These are phyloP conservation scores for Aspergillus cristatus DNA, from an alignment of 495 filamentous ascomycete species.

Conservation along the genomic window DNA sequence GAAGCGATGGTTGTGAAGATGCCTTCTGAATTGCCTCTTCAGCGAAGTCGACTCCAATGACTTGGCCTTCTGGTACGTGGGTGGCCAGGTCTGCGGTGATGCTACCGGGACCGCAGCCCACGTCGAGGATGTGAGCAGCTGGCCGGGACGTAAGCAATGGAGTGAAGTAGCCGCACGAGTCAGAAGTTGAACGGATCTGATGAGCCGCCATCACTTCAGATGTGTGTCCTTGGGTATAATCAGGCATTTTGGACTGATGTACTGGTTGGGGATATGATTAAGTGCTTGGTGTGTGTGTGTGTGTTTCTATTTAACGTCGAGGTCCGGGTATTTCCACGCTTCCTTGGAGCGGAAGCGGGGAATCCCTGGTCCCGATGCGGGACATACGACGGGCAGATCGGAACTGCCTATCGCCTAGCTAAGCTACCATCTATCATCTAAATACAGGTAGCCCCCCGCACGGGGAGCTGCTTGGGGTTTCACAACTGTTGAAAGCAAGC, in stretches of 20 bases:
- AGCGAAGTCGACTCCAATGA: slow-evolving; percentile 32
- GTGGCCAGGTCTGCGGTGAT: slow-evolving; percentile 40
- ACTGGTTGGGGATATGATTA: too few species aligned
- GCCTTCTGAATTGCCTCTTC: slow-evolving; percentile 27
- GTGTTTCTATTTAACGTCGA: too few species aligned
- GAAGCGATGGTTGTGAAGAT: slow-evolving; percentile 20
- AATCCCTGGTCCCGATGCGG: too few species aligned
- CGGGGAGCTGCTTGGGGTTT: too few species aligned
- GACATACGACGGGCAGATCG: too few species aligned
- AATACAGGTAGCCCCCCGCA: too few species aligned
- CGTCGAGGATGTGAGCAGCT: slow-evolving; percentile 15
- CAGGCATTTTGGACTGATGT: background rate
- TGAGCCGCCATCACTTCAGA: slow-evolving; percentile 40
- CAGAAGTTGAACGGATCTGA: slow-evolving; percentile 40
- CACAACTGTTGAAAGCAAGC: too few species aligned
- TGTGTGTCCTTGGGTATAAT: slow-evolving; percentile 44
- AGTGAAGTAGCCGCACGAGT: slow-evolving; percentile 43
- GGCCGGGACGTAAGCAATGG: slow-evolving; percentile 31
- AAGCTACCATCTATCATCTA: too few species aligned
- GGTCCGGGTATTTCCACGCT: too few species aligned
- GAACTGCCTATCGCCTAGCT: too few species aligned
- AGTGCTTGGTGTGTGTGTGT: too few species aligned
- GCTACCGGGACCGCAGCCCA: slow-evolving; percentile 12
- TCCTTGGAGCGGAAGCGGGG: too few species aligned
- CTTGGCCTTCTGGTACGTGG: slow-evolving; percentile 35